These are phyloP conservation scores for Emydomyces testavorans DNA, from an alignment of 2,329 filamentous ascomycete genomes.

Conservation along the genomic window DNA sequence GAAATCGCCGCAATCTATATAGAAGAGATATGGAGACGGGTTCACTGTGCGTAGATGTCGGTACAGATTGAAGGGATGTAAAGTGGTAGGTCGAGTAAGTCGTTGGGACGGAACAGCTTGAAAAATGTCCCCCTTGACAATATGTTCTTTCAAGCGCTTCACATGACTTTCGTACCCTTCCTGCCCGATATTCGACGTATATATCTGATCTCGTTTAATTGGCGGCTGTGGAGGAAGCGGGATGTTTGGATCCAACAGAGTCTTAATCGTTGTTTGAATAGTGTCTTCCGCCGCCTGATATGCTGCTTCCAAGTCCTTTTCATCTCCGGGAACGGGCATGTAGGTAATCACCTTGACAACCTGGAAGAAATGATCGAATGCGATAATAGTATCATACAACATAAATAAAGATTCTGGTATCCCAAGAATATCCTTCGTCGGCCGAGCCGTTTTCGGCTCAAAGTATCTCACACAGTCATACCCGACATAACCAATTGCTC, in stretches of 20 bases:
- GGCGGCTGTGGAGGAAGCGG: constrained; percentile 65
- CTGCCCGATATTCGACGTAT: constrained; percentile 83
- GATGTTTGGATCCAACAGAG: constrained; percentile 61
- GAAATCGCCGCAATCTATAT: constrained; percentile 81
- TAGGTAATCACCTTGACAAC: constrained; percentile 91
- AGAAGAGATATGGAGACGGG: constrained; percentile 94
- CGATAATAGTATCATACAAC: constrained; percentile 88
- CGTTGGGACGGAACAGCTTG: constrained; percentile 93
- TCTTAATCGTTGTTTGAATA: constrained; percentile 56
- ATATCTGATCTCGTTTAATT: constrained; percentile 62
- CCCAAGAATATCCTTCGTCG: constrained; percentile 74
- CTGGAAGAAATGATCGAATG: constrained; percentile 89
- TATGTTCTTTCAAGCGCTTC: constrained; percentile 74
- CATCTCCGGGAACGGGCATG: constrained; percentile 53
- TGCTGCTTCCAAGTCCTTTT: constrained; percentile 50
- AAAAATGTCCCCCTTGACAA: constrained; percentile 85
- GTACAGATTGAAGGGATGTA: constrained; percentile 98
- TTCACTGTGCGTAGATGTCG: constrained; percentile 93
- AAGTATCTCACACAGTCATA: constrained; percentile 98
- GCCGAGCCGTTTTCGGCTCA: constrained; percentile 85
- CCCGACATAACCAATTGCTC: constrained; percentile 90
- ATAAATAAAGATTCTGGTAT: constrained; percentile 95
- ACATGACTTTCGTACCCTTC: constrained; percentile 88
- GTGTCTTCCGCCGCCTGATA: constrained; percentile 57
- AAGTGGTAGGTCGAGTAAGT: constrained; percentile 72